Conservation (phyloP, 1,139 yeast species). For the Candida labiduridarum region DNA sequence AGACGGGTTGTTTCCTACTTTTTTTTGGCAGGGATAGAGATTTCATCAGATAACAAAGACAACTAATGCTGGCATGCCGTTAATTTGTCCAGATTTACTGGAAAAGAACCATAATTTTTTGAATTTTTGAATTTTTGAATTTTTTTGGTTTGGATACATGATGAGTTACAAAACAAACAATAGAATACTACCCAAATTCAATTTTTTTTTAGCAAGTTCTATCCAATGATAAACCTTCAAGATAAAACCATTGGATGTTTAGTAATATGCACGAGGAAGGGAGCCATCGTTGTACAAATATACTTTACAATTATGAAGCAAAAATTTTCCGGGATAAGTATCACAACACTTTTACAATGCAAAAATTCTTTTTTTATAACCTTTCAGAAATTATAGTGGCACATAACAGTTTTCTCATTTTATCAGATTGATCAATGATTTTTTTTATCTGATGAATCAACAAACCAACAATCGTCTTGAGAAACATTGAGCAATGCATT, state of each 20-base stretch:
- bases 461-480: background rate
- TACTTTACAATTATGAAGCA: background rate
- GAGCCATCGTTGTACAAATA: background rate
- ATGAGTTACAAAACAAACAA: background rate
- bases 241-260: background rate
- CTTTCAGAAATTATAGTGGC: background rate
- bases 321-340: background rate
- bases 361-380: background rate
- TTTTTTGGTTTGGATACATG: too few species aligned
- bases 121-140: too few species aligned
- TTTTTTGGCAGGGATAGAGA: too few species aligned
- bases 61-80: too few species aligned
- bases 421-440: conserved; percentile 1
- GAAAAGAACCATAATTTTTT: too few species aligned
- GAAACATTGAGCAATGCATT: background rate
- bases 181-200: background rate
- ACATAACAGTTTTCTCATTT: background rate
- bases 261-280: background rate
- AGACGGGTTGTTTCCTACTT: too few species aligned
- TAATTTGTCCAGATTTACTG: too few species aligned
- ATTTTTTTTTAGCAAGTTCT: background rate
- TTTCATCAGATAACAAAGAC: too few species aligned
- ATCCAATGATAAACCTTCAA: background rate
- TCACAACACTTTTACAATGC: background rate
- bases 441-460: conserved; percentile 1